Evolutionary conservation across 345 rosid species (phyloP), one percentile per base, ranked within the genome.

Genomic region (Cardamine occulta): DNA sequence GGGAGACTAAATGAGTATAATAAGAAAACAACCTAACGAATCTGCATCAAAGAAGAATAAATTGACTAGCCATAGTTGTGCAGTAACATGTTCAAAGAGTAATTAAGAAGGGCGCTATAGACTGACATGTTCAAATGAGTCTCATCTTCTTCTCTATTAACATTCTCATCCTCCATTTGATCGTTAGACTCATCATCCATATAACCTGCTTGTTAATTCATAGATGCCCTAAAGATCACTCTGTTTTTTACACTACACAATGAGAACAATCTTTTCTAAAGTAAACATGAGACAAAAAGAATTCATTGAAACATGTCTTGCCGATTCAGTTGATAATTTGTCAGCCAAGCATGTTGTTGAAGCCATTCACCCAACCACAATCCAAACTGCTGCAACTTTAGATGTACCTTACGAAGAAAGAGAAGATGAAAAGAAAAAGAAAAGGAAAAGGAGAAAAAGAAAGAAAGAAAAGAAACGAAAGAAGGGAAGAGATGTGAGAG

Each of bases 391-490:
- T 23, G 23, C 34, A 32, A 63, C 28, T 28, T 29, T 26, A 64
- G 14, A 44, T 35, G 26, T 45, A 32, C 71, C 59, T 66, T 66
- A 7, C 21, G 71, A 48, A 6, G 58, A 66, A 66, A 51, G 59
- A 49, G 39, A 34, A 48, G 9, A 47, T 12, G 57, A 65, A 44
- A 48, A 23, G 47, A 21, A 9, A 66, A 18, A 48, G 3, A 19
- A 11, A 31, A 17, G n/a, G 12, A 37, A 7, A 12, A 19, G 2
- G 19, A 23, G 47, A 21, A 9, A 66, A 18, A 48, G 3, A 19
- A 11, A 31, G 10, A 9, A 31, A 29, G 6, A 24, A 49, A 12
- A 11, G 6, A 37, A 62, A 19, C n/a, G 7, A 11, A 66, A 48
- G 14, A n/a, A 17, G 7, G 45, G 29, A 7, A 49, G 13, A 28